phyloP scores from a whole-genome alignment of 2,329 filamentous ascomycete species.

The Beauveria scarabaeidicola region DNA sequence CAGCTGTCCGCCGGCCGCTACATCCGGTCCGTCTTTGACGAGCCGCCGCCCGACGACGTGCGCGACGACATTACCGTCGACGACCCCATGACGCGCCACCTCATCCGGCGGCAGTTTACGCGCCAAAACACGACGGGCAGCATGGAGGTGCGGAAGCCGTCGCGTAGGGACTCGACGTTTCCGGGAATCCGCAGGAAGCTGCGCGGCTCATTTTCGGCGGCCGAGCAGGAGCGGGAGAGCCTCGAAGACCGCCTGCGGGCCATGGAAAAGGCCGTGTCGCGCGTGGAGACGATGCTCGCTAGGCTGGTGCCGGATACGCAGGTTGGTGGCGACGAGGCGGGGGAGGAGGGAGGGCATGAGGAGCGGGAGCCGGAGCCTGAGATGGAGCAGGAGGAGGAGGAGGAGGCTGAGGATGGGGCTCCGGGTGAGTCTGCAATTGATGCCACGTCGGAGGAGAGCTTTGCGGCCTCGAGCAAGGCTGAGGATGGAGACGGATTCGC shows the following conservation, averaged over 20 bases:
- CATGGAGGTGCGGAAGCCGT: conserved; percentile 22
- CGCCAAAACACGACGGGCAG: conserved; percentile 32
- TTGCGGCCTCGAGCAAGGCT: neutral
- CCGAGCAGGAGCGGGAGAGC: conserved; percentile 33
- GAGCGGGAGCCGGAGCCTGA: conserved; percentile 17
- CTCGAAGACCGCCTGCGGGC: conserved; percentile 36
- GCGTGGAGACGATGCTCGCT: conserved; percentile 40
- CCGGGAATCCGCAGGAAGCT: conserved; percentile 41
- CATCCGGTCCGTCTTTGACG: conserved; percentile 63
- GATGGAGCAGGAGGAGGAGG: conserved; percentile 21
- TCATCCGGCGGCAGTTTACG: conserved; percentile 49
- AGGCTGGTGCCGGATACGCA: conserved; percentile 25
- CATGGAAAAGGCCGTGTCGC: conserved; percentile 41
- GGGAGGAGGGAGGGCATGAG: conserved; percentile 20
- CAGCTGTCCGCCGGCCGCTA: conserved; percentile 64
- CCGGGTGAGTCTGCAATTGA: conserved; percentile 5
- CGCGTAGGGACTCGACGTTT: conserved; percentile 49
- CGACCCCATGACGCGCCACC: conserved; percentile 48
- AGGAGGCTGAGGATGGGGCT: conserved; percentile 20
- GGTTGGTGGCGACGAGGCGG: conserved; percentile 18
- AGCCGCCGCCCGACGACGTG: conserved; percentile 55
- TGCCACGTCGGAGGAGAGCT: conserved; percentile 4
- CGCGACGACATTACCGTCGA: conserved; percentile 49
- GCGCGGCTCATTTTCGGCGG: conserved; percentile 38
- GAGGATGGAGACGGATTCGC: conserved; percentile 20